These are phyloP conservation scores for Aspergillus bombycis DNA, from an alignment of 2,329 filamentous ascomycete species.

Conservation along the genomic window DNA sequence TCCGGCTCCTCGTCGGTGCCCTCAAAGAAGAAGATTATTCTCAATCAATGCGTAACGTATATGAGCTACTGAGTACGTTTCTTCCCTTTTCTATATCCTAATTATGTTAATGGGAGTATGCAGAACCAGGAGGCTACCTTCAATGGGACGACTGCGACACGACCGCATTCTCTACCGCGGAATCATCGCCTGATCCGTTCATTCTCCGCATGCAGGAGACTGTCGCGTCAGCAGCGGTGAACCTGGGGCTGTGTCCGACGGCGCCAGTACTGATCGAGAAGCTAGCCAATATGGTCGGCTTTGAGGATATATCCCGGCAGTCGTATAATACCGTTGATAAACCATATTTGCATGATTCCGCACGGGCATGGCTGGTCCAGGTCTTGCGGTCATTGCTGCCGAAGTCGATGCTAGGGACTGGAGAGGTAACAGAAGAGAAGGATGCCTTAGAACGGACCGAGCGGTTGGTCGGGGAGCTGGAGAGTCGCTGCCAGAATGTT, in stretches of 20 bases:
- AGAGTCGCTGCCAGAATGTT: slow-evolving; percentile 17
- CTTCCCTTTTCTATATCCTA: neutral
- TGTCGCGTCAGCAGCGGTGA: slow-evolving; percentile 17
- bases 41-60: slow-evolving; percentile 27
- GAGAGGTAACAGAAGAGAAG: slow-evolving; percentile 8
- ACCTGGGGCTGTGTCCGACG: slow-evolving; percentile 14
- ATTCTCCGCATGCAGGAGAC: slow-evolving; percentile 14
- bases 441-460: slow-evolving; percentile 15
- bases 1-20: slow-evolving; percentile 31
- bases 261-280: slow-evolving; percentile 20
- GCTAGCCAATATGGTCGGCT: slow-evolving; percentile 8
- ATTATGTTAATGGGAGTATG: neutral
- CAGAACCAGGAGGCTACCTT: slow-evolving; percentile 31
- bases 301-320: slow-evolving; percentile 15
- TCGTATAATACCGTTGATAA: slow-evolving; percentile 18
- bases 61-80: slow-evolving; percentile 31
- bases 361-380: slow-evolving; percentile 21
- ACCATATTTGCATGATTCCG: slow-evolving; percentile 15
- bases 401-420: slow-evolving; percentile 18
- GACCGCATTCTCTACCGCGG: slow-evolving; percentile 20
- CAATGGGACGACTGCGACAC: slow-evolving; percentile 33
- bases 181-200: slow-evolving; percentile 6
- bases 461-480: slow-evolving; percentile 19
- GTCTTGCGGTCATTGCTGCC: slow-evolving; percentile 20
- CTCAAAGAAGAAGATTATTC: slow-evolving; percentile 28